Conservation (phyloP, 139 green algal genomes). For the Eudorina sp. region DNA sequence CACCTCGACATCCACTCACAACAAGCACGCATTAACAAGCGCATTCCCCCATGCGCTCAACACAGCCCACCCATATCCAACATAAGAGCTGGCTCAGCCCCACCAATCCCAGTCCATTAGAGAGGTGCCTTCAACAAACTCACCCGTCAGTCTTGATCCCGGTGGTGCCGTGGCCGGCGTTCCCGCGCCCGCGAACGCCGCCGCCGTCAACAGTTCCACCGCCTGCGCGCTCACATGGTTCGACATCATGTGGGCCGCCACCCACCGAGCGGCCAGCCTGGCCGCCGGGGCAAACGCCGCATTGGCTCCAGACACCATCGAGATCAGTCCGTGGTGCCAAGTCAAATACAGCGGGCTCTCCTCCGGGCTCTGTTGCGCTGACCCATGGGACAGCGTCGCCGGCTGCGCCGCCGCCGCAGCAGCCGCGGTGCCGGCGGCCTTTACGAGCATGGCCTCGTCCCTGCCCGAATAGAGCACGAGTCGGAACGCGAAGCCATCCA, state of each 20-base stretch:
- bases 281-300: slow-evolving; percentile 70
- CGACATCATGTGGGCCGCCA: slow-evolving; percentile 75
- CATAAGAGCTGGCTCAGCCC: no score
- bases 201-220: slow-evolving; percentile 79
- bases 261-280: slow-evolving; percentile 77
- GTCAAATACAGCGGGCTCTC: slow-evolving; percentile 59
- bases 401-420: neutral
- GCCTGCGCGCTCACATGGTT: slow-evolving; percentile 72
- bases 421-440: neutral
- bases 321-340: slow-evolving; percentile 80
- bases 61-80: no score
- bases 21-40: no score
- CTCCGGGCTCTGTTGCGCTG: slow-evolving; percentile 5
- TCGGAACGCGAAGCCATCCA: slow-evolving; percentile 85
- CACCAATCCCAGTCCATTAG: no score
- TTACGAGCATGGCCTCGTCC: slow-evolving; percentile 62
- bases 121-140: no score
- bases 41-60: no score
- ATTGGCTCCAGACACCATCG: slow-evolving; percentile 52
- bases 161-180: neutral
- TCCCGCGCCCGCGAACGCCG: slow-evolving; percentile 60
- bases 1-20: no score
- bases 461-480: slow-evolving; percentile 76
- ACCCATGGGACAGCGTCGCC: neutral
- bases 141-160: slow-evolving; percentile 61